A percentile compares a stretch with the other conserved stretches of the same genome.
phyloP scores from a whole-genome alignment of 495 filamentous ascomycete species.

The Talaromyces stipitatus region DNA sequence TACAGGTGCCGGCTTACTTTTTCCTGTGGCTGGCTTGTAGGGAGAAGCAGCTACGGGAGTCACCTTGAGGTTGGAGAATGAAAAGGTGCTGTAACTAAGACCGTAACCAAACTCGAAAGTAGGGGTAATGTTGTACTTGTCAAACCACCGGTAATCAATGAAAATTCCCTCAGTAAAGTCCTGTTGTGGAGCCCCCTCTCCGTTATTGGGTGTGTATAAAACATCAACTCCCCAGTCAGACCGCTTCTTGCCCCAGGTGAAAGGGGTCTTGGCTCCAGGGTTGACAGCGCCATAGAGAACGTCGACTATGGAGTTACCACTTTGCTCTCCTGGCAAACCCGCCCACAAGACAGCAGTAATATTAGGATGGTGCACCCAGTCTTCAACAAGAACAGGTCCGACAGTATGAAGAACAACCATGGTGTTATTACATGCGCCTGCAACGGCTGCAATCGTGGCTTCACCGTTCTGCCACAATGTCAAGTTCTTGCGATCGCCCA shows the following conservation, averaged over 20 bases:
- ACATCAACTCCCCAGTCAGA: conserved; percentile 70
- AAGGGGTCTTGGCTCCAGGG: conserved; percentile 77
- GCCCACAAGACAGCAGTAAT: conserved; percentile 93
- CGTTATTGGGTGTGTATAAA: conserved; percentile 68
- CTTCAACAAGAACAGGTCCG: conserved; percentile 68
- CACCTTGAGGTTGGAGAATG: conserved; percentile 68
- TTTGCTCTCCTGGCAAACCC: conserved; percentile 86
- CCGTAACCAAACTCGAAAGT: conserved; percentile 91
- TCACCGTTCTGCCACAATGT: conserved; percentile 85
- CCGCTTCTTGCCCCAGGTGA: conserved; percentile 73
- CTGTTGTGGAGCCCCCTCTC: conserved; percentile 61
- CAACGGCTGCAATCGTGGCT: conserved; percentile 66
- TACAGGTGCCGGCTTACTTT: conserved; percentile 57
- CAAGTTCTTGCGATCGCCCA: conserved; percentile 87
- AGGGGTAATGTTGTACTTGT: conserved; percentile 64
- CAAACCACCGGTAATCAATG: conserved; percentile 91
- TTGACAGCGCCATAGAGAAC: conserved; percentile 87
- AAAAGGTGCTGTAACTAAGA: conserved; percentile 80
- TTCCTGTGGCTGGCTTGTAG: conserved; percentile 63
- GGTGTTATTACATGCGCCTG: conserved; percentile 76
- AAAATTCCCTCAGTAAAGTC: conserved; percentile 82
- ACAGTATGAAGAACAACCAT: conserved; percentile 86
- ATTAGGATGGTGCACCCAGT: conserved; percentile 79
- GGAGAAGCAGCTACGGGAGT: conserved; percentile 40
- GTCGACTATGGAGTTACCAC: conserved; percentile 83